Evolutionary conservation across 108 stramenopile genomes (phyloP).

Genomic region (Schizochytrium sp.): DNA sequence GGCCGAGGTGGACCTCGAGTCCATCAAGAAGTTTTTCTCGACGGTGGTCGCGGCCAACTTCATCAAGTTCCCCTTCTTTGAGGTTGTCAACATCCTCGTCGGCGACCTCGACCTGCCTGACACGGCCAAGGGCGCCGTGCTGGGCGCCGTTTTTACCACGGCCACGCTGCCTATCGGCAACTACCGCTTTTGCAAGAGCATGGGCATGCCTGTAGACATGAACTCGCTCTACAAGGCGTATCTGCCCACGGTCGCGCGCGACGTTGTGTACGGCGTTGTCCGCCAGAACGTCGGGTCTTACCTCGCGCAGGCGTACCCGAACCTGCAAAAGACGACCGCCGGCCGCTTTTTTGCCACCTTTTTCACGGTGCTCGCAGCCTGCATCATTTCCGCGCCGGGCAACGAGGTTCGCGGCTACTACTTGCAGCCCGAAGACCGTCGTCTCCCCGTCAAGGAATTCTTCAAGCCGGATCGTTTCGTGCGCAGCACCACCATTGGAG

Average conservation of each 20-base stretch:
- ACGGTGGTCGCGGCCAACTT: background rate
- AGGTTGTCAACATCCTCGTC: constrained; percentile 13
- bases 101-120: constrained; percentile 8
- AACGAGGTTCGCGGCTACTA: constrained; percentile 18
- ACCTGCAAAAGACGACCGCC: background rate
- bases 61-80: constrained; percentile 12
- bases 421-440: background rate
- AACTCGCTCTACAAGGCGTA: constrained; percentile 9
- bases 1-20: constrained; percentile 11
- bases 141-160: constrained; percentile 1
- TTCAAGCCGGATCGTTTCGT: constrained; percentile 13
- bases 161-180: background rate
- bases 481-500: constrained; percentile 8
- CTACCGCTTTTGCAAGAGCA: constrained; percentile 4
- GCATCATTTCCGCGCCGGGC: background rate
- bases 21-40: background rate
- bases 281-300: background rate
- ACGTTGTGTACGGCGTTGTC: background rate
- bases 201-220: background rate
- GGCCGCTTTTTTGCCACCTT: background rate
- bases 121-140: background rate
- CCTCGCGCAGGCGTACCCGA: background rate
- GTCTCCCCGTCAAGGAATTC: constrained; percentile 8
- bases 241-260: background rate
- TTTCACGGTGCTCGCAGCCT: background rate